These are phyloP conservation scores for Phytophthora pisi DNA, from an alignment of 352 stramenopile species.

Conservation along the genomic window DNA sequence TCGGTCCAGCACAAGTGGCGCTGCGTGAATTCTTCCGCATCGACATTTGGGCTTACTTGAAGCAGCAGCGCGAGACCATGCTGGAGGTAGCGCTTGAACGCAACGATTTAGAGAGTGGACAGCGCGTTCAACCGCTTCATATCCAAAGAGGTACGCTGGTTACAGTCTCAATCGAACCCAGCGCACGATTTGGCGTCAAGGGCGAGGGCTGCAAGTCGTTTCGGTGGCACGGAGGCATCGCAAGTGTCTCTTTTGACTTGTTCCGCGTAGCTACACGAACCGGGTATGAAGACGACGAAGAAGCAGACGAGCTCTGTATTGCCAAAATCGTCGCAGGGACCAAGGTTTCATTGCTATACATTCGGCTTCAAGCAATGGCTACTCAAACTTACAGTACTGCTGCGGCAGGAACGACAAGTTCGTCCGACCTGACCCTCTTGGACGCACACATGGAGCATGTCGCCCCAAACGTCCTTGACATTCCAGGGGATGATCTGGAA, in stretches of 20 bases:
- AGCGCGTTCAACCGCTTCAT: slow-evolving; percentile 56
- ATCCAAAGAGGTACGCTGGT: slow-evolving; percentile 66
- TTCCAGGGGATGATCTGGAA: slow-evolving; percentile 55
- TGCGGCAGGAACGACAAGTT: slow-evolving; percentile 17
- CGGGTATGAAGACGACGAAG: slow-evolving; percentile 17
- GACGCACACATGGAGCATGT: slow-evolving; percentile 58
- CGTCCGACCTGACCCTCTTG: slow-evolving; percentile 39
- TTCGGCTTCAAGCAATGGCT: slow-evolving; percentile 40
- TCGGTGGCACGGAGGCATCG: slow-evolving; percentile 65
- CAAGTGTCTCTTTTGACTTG: slow-evolving; percentile 66
- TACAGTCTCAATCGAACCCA: slow-evolving; percentile 64
- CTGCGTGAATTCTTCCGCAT: slow-evolving; percentile 58
- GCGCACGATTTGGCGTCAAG: slow-evolving; percentile 38
- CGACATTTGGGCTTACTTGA: slow-evolving; percentile 75
- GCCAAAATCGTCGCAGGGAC: slow-evolving; percentile 61
- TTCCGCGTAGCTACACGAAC: slow-evolving; percentile 33
- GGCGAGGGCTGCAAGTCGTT: slow-evolving; percentile 68
- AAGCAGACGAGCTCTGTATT: slow-evolving; percentile 50
- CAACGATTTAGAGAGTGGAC: slow-evolving; percentile 53
- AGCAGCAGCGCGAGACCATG: slow-evolving; percentile 68
- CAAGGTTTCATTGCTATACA: slow-evolving; percentile 70
- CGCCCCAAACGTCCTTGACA: slow-evolving; percentile 46
- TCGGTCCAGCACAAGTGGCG: slow-evolving; percentile 49
- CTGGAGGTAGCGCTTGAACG: slow-evolving; percentile 59
- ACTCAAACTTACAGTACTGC: slow-evolving; percentile 4